These are phyloP conservation scores for Pulveroboletus sp. DNA, from an alignment of 768 basidiomycete genomes.

Conservation along the genomic window DNA sequence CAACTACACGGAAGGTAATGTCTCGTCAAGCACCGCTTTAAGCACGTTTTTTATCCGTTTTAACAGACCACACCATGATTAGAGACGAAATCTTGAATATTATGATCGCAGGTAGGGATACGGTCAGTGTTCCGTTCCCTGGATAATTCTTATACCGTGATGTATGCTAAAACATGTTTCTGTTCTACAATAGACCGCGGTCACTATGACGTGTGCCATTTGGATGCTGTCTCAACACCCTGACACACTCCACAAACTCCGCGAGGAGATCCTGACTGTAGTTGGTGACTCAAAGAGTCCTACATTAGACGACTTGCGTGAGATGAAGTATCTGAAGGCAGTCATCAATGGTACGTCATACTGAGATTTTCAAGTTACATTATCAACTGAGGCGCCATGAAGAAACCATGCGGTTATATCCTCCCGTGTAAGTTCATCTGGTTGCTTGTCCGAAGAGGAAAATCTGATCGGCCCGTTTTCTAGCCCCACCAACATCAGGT, in stretches of 20 bases:
- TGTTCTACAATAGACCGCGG: slow-evolving; percentile 23
- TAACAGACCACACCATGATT: slow-evolving; percentile 29
- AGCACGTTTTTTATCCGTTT: neutral
- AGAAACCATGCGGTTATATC: slow-evolving; percentile 31
- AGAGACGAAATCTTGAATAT: slow-evolving; percentile 38
- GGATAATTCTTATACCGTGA: neutral
- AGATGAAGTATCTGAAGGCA: slow-evolving; percentile 41
- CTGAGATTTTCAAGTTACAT: neutral
- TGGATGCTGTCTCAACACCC: slow-evolving; percentile 45
- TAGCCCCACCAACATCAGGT: slow-evolving; percentile 29
- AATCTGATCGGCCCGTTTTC: neutral
- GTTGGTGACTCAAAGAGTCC: slow-evolving; percentile 29
- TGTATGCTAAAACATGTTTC: neutral
- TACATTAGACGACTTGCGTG: slow-evolving; percentile 30
- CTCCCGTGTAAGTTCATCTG: slow-evolving; percentile 27
- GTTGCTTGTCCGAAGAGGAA: neutral
- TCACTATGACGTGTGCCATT: slow-evolving; percentile 31
- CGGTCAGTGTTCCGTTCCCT: slow-evolving; percentile 15
- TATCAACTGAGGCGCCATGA: slow-evolving; percentile 3
- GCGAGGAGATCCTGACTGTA: slow-evolving; percentile 27
- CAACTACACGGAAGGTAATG: slow-evolving; percentile 27
- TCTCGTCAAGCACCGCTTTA: neutral
- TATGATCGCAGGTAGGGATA: slow-evolving; percentile 36
- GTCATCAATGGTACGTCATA: slow-evolving; percentile 33
- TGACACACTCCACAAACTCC: slow-evolving; percentile 25